Percentiles rank a stretch among this genome's conserved stretches.
phyloP scores from a whole-genome alignment of 495 filamentous ascomycete genomes.

The Penicillium waksmanii region DNA sequence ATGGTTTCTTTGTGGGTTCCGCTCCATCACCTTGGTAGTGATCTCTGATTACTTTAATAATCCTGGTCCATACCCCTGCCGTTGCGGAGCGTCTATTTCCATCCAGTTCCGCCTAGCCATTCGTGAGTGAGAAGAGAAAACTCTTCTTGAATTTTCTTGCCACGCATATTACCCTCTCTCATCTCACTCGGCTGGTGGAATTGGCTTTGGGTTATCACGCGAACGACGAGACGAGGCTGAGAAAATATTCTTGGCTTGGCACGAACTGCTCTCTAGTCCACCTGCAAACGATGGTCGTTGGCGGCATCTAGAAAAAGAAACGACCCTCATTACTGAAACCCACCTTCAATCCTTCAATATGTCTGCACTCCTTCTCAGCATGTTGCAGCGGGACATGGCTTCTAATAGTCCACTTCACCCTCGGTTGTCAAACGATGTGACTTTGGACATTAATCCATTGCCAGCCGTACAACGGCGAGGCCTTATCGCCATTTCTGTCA shows the following conservation, averaged over 20 bases:
- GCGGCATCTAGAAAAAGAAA: background rate
- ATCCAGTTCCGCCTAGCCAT: constrained; percentile 5
- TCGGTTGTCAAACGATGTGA: constrained; percentile 22
- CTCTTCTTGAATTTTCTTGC: background rate
- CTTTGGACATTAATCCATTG: constrained; percentile 48
- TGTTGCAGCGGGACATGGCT: constrained; percentile 20
- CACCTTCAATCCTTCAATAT: constrained; percentile 21
- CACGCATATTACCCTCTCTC: background rate
- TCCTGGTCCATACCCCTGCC: constrained; percentile 8
- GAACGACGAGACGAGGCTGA: background rate
- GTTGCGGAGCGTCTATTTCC: constrained; percentile 4
- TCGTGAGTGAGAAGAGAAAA: constrained; percentile 7
- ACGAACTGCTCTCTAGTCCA: background rate
- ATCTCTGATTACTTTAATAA: constrained; percentile 18
- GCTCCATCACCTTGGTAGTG: constrained; percentile 13
- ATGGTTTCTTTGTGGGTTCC: constrained; percentile 10
- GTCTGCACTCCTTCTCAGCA: constrained; percentile 28
- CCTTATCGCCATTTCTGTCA: constrained; percentile 57
- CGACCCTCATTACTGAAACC: background rate
- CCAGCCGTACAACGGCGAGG: constrained; percentile 53
- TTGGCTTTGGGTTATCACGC: background rate
- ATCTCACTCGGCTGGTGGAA: background rate
- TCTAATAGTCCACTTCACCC: constrained; percentile 20
- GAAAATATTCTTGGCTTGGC: background rate
- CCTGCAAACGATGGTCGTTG: background rate